Evolutionary conservation across 2,329 filamentous ascomycete genomes (phyloP), one percentile per base, ranked within the genome.

Genomic region (Cytospora schulzeri): DNA sequence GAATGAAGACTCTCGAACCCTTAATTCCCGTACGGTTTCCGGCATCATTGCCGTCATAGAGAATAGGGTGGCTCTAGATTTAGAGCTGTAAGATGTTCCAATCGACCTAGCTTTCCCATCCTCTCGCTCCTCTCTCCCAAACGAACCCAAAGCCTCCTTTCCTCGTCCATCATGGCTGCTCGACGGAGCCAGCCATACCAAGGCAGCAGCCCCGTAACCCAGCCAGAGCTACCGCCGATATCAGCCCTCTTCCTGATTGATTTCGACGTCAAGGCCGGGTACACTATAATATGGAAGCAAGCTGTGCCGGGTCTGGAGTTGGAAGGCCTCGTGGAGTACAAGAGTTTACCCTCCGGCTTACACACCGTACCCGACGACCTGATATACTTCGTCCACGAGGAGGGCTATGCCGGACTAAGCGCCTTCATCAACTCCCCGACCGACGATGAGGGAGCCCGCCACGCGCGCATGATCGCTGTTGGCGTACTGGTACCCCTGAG

Each of bases 251-350:
- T 96, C 76, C 83, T 96, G 68, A 94, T 96, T 77, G 88, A 91
- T 73, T 97, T 97, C 79, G 93, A 97, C 77, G 90, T 94, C 79
- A 95, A 93, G 76, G 90, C 92, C 72, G 93, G 93, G 80, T 96
- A 89, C 77, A 96, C 92, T 54, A 90, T 98, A 73, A 87, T 88
- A 41, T 98, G 95, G 95, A 92, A 96, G 76, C 88, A 86, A 69
- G 86, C 89, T 15, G 78, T 87, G 1, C 82, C 87, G 17, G 88
- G 86, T 57, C 83, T 94, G 78, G 83, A 85, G 76, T 85, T 98
- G 57, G 91, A 96, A 70, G 92, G 92, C 62, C 88, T 91, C 28
- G 92, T 97, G 72, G 95, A 99, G 78, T 99, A 93, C 84, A 98
- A 97, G 78, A 96, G 92, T 67, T 84, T 99, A 55, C 95, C 95